Conservation (phyloP, 164 flowering plant genomes). For the Berberis thunbergii region DNA sequence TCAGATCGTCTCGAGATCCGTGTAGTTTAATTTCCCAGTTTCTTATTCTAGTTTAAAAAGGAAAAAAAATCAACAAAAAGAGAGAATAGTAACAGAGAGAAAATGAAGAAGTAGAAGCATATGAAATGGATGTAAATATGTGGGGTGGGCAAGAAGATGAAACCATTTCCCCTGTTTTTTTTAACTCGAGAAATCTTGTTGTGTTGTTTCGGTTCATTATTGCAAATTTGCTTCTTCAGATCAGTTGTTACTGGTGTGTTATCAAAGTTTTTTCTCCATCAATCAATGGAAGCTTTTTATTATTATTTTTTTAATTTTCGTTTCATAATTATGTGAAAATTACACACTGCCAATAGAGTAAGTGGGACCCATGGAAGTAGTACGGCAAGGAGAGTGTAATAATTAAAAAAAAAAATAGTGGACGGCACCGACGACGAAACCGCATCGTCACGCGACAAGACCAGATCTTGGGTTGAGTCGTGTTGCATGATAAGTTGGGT, state of each 20-base stretch:
- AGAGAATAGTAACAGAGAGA: neutral
- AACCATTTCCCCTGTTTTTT: neutral
- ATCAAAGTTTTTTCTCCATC: too few relatives aligned
- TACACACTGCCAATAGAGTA: too few relatives aligned
- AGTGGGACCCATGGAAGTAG: too few relatives aligned
- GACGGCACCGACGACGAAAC: constrained; percentile 21
- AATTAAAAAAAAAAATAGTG: neutral
- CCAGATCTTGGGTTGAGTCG: too few relatives aligned
- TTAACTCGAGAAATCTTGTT: neutral
- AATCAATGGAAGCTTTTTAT: too few relatives aligned
- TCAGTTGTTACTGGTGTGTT: too few relatives aligned
- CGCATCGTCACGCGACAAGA: too few relatives aligned
- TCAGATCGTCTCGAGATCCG: neutral
- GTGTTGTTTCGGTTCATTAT: too few relatives aligned
- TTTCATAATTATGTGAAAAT: too few relatives aligned
- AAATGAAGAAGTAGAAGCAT: neutral
- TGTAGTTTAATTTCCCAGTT: neutral
- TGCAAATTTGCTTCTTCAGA: too few relatives aligned
- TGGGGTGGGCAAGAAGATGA: neutral
- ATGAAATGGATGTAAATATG: constrained; percentile 14
- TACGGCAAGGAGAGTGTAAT: neutral
- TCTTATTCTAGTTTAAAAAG: neutral
- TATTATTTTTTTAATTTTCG: too few relatives aligned
- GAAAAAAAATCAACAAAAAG: neutral
- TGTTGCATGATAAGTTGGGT: neutral